Base-by-base conservation (phyloP, 768 basidiomycete species). In the Tremella fuciformis region DNA sequence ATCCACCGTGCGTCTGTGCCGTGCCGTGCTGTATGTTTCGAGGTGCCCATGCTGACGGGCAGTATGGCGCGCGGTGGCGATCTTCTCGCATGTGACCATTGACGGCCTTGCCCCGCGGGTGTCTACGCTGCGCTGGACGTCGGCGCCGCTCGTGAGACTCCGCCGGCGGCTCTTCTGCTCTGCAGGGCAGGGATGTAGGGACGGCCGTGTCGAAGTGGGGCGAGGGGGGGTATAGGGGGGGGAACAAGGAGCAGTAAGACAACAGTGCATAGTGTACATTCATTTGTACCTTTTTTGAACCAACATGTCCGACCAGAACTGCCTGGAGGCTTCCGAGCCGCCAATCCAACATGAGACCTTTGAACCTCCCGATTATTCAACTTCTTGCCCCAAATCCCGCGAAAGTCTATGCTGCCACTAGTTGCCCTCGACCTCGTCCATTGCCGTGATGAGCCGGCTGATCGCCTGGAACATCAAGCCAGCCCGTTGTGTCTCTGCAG, bases 401-500 rank as follows among this genome's bases (percentile, higher is more conserved):
- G 19, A 4, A 37, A 26, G 18, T 13, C 15, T n/a, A n/a, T n/a
- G 42, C 11, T 11, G 24, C 13, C 29, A 48, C 49, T 59, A 62
- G 16, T 50, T 58, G 46, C 65, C 67, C 57, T 74, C 72, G 19
- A 74, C 72, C 58, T 74, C 72, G 42, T 69, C 72, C 72, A 74
- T 71, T 8, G 72, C 72, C 26, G 67, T 69, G 18, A 65, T 59
- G 62, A 74, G 61, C 51, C 72, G 58, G n/a, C 57, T 60, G 59
- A 71, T 68, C 6, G 69, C 72, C 57, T 74, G 72, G 61, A 74
- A 74, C 47, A 74, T 68, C 55, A 74, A 53, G 6, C 72, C 72
- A 9, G 72, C 72, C 49, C 72, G 59, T 50, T 74, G 72, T 19
- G 66, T 74, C 48, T 74, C 72, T 29, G 69, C 50, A 51, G 47